phyloP scores from a whole-genome alignment of 345 rosid species.

The Rubroshorea leprosula region DNA sequence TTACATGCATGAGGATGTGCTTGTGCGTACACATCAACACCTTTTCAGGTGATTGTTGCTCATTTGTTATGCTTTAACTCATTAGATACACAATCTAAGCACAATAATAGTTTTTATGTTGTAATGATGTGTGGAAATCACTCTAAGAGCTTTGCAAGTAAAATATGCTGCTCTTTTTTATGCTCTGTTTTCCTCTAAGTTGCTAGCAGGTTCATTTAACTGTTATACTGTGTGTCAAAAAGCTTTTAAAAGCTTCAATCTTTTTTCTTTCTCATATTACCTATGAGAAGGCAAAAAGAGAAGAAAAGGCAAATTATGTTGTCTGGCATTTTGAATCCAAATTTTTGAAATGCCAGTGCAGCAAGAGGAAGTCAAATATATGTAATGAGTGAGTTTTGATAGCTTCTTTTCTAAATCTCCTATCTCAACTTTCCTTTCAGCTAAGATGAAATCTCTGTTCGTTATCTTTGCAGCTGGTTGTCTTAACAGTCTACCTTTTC shows the following conservation, averaged over 20 bases:
- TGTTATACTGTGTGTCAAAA: neutral
- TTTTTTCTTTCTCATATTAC: neutral
- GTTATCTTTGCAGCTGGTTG: constrained; percentile 52
- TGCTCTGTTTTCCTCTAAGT: neutral
- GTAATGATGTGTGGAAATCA: no score
- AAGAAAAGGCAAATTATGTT: neutral
- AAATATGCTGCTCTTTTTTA: no score
- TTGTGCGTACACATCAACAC: no score
- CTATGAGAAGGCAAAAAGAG: neutral
- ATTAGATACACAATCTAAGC: no score
- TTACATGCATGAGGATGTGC: no score
- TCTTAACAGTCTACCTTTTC: constrained; percentile 64
- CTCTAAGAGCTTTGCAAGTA: no score
- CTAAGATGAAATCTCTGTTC: constrained; percentile 9
- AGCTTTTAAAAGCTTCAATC: neutral
- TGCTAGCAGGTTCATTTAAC: neutral
- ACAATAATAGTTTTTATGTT: no score
- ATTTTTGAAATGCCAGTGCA: neutral
- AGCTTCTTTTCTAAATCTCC: neutral
- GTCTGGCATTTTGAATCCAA: neutral
- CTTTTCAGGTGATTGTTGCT: neutral
- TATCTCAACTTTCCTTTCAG: constrained; percentile 1
- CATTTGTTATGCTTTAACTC: no score
- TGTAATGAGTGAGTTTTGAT: neutral
- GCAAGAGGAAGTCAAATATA: constrained; percentile 1